A percentile compares a stretch with the other conserved stretches of the same genome.
These are phyloP conservation scores for Picea abies DNA, from an alignment of 83 land plant genomes.

Conservation along the genomic window DNA sequence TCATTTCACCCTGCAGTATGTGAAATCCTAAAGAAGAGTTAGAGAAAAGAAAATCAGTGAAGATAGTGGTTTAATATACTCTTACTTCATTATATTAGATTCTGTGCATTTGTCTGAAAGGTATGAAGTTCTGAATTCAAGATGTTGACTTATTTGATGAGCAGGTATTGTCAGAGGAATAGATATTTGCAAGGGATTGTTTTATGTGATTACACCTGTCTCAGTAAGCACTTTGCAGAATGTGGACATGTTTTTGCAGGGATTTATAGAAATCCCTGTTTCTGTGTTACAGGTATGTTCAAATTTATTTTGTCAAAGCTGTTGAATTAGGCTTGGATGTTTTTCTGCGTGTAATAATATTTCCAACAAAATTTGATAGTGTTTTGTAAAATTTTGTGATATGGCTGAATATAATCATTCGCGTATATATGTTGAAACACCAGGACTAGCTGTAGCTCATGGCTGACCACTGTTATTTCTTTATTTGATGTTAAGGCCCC, in stretches of 20 bases:
- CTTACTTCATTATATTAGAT: background rate
- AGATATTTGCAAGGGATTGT: conserved; percentile 42
- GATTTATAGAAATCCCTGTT: conserved; percentile 57
- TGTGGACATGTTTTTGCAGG: conserved; percentile 67
- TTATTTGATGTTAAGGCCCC: too few relatives aligned
- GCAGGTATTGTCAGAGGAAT: conserved; percentile 74
- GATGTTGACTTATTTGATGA: conserved; percentile 6
- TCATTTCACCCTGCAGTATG: background rate
- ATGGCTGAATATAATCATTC: too few relatives aligned
- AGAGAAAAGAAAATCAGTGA: background rate
- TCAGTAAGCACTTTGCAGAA: conserved; percentile 41
- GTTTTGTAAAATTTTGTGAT: too few relatives aligned
- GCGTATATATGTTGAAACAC: too few relatives aligned
- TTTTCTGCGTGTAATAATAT: too few relatives aligned
- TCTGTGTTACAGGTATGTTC: conserved; percentile 61
- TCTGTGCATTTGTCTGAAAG: background rate
- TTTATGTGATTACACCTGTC: conserved; percentile 72
- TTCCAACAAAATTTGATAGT: too few relatives aligned
- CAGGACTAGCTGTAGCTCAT: too few relatives aligned
- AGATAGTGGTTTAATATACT: background rate
- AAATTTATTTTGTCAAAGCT: background rate
- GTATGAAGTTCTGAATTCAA: conserved; percentile 12
- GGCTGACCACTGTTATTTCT: too few relatives aligned
- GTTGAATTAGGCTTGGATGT: too few relatives aligned
- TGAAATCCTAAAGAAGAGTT: background rate